Conservation (phyloP, 2,329 filamentous ascomycete genomes). For the Clonostachys rosea region DNA sequence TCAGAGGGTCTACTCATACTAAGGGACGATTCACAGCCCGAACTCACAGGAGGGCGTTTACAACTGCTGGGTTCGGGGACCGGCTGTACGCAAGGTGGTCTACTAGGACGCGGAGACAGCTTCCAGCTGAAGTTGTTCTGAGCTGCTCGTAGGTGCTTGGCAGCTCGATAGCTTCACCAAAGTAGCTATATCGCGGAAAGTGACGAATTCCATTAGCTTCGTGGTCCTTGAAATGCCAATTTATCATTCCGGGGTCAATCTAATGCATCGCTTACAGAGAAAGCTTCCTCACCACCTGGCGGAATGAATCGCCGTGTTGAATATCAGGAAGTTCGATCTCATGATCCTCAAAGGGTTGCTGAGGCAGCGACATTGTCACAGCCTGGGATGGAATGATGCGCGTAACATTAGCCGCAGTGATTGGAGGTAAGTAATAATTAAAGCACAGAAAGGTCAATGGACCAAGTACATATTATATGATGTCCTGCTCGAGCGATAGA, state of each 20-base stretch:
- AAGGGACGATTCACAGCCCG: background rate
- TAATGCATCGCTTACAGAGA: conserved; percentile 33
- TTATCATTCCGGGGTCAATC: too few relatives aligned
- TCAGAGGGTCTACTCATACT: background rate
- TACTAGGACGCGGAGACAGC: conserved; percentile 52
- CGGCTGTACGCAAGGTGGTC: conserved; percentile 53
- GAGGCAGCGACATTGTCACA: too few relatives aligned
- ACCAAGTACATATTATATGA: too few relatives aligned
- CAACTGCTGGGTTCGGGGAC: conserved; percentile 64
- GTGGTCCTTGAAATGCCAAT: too few relatives aligned
- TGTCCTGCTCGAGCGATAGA: too few relatives aligned
- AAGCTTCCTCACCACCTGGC: conserved; percentile 53
- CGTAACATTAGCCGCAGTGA: too few relatives aligned
- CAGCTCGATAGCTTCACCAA: conserved; percentile 56
- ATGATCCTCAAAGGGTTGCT: too few relatives aligned
- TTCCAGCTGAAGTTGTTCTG: conserved; percentile 59
- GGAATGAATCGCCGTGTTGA: conserved; percentile 16
- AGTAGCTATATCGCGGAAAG: conserved; percentile 40
- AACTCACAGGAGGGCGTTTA: conserved; percentile 69
- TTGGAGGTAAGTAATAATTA: too few relatives aligned
- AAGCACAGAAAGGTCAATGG: too few relatives aligned
- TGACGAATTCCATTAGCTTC: background rate
- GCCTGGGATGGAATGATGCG: too few relatives aligned
- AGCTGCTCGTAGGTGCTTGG: conserved; percentile 72
- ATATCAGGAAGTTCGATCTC: conserved; percentile 4